Base-by-base conservation (phyloP, 139 green algal species). In the Picochlorum sp. region DNA sequence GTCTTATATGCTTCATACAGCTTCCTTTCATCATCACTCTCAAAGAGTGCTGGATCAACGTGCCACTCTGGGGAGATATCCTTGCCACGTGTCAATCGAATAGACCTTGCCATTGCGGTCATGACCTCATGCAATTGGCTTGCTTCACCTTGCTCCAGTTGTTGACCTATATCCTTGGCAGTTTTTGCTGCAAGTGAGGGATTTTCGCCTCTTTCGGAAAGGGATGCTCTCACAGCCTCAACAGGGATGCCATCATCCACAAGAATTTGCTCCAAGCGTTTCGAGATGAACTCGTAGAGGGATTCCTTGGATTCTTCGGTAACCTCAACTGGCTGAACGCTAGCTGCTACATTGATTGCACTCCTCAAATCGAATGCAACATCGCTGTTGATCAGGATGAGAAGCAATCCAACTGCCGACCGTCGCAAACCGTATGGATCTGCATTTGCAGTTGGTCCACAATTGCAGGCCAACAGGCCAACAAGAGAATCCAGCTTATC, bases 361-460 rank as follows among this genome's bases (percentile, higher is more conserved):
- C 5, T 50, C 10, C 10, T 20, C 20, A 70, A 34, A 18, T 63
- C 7, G 18, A 63, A n/a, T 18, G 14, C 11, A 30, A 49, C 60
- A 49, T 28, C 18, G n/a, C 55, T 20, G 13, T 24, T 15, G 23
- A 49, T 18, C 68, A 63, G 14, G 58, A 84, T 81, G 76, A 90
- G 78, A 51, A 95, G 64, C 76, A 95, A 70, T 38, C 86, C 94
- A 65, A 96, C 92, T 9, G 94, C 91, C 1, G 78, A 80, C 14
- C 94, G 79, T 9, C 94, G 76, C n/a, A 98, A 80, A n/a, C 83
- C 91, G 66, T 92, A 98, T 0, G 87, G 94, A 72, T 99, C 94
- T 5, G 92, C 80, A 4, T 71, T 86, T 6, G 91, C 90, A 11
- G 80, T 88, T 18, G 94, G 92, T 18, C 81, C 86, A 52, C 89